Conservation (phyloP, 306 rosid species). For the Carpinus fangiana region DNA sequence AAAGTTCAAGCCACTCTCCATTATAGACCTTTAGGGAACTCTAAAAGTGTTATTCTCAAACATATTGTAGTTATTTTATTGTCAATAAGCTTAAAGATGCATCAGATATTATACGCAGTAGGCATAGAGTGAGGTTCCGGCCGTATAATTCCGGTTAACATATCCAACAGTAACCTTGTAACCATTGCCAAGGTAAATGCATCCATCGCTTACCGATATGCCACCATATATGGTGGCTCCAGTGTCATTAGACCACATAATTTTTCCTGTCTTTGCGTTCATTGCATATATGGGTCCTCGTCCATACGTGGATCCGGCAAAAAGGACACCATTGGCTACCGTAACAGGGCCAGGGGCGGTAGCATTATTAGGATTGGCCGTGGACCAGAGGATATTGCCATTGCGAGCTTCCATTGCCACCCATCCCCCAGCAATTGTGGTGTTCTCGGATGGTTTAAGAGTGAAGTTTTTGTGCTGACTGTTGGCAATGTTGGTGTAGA, state of each 20-base stretch:
- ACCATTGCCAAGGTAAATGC: conserved; percentile 60
- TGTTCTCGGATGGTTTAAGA: conserved; percentile 41
- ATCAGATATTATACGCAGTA: conserved; percentile 32
- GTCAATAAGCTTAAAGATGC: neutral
- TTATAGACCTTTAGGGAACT: neutral
- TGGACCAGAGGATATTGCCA: conserved; percentile 58
- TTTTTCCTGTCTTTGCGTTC: conserved; percentile 38
- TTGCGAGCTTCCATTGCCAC: conserved; percentile 48
- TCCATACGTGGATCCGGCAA: conserved; percentile 41
- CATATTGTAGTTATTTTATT: neutral
- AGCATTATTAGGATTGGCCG: conserved; percentile 30
- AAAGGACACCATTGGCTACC: conserved; percentile 56
- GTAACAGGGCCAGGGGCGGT: conserved; percentile 41
- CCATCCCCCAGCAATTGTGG: conserved; percentile 58
- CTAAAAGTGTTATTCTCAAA: neutral
- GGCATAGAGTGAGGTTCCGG: conserved; percentile 56
- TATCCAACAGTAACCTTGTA: conserved; percentile 39
- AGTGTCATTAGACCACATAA: conserved; percentile 47
- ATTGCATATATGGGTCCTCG: conserved; percentile 51
- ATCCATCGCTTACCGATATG: conserved; percentile 51
- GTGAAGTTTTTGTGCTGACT: conserved; percentile 42
- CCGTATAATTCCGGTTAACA: conserved; percentile 25
- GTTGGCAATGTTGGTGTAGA: conserved; percentile 60
- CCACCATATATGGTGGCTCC: conserved; percentile 57
- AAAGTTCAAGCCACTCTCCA: neutral